These are phyloP conservation scores for Leccinellum albellum DNA, from an alignment of 768 basidiomycete genomes.

Conservation along the genomic window DNA sequence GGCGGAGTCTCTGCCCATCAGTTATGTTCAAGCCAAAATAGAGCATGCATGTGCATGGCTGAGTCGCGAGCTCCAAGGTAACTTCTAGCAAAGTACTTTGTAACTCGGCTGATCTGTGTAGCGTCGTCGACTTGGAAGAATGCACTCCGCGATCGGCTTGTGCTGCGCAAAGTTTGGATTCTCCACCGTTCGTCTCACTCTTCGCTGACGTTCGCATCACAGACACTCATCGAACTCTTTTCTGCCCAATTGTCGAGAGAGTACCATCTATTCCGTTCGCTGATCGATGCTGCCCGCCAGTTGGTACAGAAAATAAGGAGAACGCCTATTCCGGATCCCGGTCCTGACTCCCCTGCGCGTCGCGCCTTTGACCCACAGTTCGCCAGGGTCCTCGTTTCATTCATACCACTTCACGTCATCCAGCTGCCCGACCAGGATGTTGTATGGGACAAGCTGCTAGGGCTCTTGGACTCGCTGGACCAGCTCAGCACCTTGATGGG, in stretches of 20 bases:
- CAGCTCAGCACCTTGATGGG: constrained; percentile 47
- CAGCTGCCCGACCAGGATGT: constrained; percentile 44
- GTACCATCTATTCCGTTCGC: constrained; percentile 17
- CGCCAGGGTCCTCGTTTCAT: constrained; percentile 61
- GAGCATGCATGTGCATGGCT: constrained; percentile 67
- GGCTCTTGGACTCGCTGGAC: constrained; percentile 52
- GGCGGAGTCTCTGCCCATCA: constrained; percentile 57
- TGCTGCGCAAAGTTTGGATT: constrained; percentile 51
- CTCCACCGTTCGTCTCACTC: neutral
- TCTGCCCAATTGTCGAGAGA: constrained; percentile 25
- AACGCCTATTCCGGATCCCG: constrained; percentile 36
- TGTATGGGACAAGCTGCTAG: constrained; percentile 50
- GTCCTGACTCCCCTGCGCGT: constrained; percentile 43
- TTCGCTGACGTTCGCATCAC: constrained; percentile 4
- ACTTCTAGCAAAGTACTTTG: neutral
- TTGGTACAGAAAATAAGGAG: constrained; percentile 11
- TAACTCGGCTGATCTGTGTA: constrained; percentile 23
- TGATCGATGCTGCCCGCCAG: constrained; percentile 19
- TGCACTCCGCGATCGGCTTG: constrained; percentile 49
- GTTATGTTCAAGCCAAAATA: constrained; percentile 49
- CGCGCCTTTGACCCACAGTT: constrained; percentile 65
- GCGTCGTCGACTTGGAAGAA: constrained; percentile 48
- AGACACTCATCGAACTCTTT: constrained; percentile 28
- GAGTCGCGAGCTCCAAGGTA: constrained; percentile 41
- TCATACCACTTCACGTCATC: constrained; percentile 65